Conservation (phyloP, 179 eudicot species). For the Amaranthus tricolor region DNA sequence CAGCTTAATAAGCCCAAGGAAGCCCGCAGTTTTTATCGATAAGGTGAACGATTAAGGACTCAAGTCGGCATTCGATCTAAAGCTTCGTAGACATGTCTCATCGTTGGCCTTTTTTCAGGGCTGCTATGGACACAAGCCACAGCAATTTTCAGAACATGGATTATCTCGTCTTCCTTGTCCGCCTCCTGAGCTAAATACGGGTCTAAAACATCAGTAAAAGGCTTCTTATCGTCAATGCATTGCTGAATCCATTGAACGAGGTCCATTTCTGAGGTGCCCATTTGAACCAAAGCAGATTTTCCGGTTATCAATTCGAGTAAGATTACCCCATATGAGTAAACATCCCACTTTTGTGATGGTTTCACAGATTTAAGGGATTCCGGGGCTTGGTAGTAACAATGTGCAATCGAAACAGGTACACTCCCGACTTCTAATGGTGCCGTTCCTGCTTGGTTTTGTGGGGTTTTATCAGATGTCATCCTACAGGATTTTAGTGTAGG, state of each 20-base stretch:
- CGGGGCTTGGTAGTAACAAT: conserved; percentile 79
- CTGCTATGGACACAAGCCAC: conserved; percentile 71
- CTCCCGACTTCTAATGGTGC: conserved; percentile 57
- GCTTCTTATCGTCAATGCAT: conserved; percentile 80
- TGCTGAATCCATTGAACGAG: conserved; percentile 81
- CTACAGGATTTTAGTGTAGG: conserved; percentile 64
- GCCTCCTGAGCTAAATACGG: conserved; percentile 53
- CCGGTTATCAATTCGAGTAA: conserved; percentile 74
- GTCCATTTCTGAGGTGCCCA: conserved; percentile 63
- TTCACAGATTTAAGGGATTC: conserved; percentile 79
- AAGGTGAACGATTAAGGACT: conserved; percentile 11
- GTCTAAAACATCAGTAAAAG: conserved; percentile 74
- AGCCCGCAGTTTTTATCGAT: too few species aligned
- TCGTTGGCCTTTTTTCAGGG: conserved; percentile 82
- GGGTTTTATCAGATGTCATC: conserved; percentile 60
- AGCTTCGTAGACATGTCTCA: conserved; percentile 64
- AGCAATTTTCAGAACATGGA: conserved; percentile 71
- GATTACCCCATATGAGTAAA: conserved; percentile 87
- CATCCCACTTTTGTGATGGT: conserved; percentile 98
- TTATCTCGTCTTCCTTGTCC: conserved; percentile 83
- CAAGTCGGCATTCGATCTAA: conserved; percentile 48
- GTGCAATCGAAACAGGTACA: conserved; percentile 32
- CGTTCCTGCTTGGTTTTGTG: conserved; percentile 46
- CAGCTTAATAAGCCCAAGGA: background rate
- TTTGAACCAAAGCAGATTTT: conserved; percentile 53